These are phyloP conservation scores for Canavalia ensiformis DNA, from an alignment of 306 rosid genomes.

Conservation along the genomic window DNA sequence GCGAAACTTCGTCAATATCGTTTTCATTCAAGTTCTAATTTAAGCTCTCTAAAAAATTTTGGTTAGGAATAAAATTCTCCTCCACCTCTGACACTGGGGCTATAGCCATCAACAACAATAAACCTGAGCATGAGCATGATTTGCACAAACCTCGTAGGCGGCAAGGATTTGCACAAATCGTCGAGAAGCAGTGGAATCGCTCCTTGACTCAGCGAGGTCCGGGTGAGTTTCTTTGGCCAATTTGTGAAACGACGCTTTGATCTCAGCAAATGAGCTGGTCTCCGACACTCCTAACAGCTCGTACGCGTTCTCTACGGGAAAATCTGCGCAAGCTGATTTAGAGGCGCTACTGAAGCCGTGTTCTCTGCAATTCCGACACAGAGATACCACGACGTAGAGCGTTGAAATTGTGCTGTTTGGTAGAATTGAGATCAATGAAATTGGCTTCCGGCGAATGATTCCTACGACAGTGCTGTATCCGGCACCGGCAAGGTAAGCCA, in stretches of 20 bases:
- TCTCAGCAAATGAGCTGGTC: constrained; percentile 79
- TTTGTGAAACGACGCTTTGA: constrained; percentile 88
- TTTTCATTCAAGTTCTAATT: constrained; percentile 29
- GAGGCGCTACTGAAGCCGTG: constrained; percentile 61
- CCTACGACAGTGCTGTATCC: constrained; percentile 22
- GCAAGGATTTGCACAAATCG: constrained; percentile 91
- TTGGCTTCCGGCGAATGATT: constrained; percentile 44
- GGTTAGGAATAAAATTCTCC: neutral
- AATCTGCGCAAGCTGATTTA: constrained; percentile 62
- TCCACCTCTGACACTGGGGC: neutral
- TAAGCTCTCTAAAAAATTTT: constrained; percentile 7
- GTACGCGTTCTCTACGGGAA: constrained; percentile 73
- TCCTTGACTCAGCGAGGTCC: constrained; percentile 73
- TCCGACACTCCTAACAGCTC: constrained; percentile 80
- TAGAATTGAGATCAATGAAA: constrained; percentile 25
- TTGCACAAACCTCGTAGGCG: constrained; percentile 81
- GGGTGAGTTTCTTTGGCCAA: constrained; percentile 98
- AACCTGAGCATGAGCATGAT: constrained; percentile 1
- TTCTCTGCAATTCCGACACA: constrained; percentile 42
- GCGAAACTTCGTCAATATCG: constrained; percentile 1
- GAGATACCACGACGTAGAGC: constrained; percentile 42
- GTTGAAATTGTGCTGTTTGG: constrained; percentile 36
- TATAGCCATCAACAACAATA: neutral
- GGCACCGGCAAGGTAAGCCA: constrained; percentile 48
- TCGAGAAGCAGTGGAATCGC: constrained; percentile 65